phyloP scores from a whole-genome alignment of 1,139 yeast genomes.

The Diutina pseudorugosa region DNA sequence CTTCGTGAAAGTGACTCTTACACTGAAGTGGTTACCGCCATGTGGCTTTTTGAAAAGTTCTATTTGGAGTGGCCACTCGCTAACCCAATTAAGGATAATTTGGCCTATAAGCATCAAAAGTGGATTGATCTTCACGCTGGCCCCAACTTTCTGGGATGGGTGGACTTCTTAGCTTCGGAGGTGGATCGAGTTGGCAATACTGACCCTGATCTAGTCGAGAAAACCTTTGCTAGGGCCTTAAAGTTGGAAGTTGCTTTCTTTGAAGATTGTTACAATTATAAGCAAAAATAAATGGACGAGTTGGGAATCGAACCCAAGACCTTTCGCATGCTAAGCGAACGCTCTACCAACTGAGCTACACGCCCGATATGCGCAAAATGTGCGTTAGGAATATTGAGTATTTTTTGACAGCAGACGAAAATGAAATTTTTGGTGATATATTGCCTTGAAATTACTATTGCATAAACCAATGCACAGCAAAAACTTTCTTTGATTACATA shows the following conservation, averaged over 20 bases:
- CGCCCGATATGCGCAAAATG: not conserved
- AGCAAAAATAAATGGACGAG: not conserved
- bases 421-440: no score
- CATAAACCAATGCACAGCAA: no score
- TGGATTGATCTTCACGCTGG: conserved; percentile 45
- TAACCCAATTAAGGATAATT: conserved; percentile 12
- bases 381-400: no score
- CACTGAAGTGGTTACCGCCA: conserved; percentile 30
- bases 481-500: no score
- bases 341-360: not conserved
- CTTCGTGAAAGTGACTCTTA: conserved; percentile 21
- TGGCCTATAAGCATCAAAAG: conserved; percentile 33
- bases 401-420: no score
- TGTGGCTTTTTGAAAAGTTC: conserved; percentile 37
- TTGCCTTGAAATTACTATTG: no score
- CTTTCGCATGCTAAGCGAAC: not conserved
- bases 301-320: not conserved
- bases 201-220: conserved; percentile 15
- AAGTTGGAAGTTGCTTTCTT: conserved; percentile 33
- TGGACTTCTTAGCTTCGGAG: conserved; percentile 28
- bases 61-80: conserved; percentile 41
- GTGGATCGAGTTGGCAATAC: conserved; percentile 23
- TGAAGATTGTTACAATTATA: conserved; percentile 30
- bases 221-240: conserved; percentile 21
- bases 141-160: conserved; percentile 33